phyloP scores from a whole-genome alignment of 805 yeast species.

The Wickerhamomyces queroliae region DNA sequence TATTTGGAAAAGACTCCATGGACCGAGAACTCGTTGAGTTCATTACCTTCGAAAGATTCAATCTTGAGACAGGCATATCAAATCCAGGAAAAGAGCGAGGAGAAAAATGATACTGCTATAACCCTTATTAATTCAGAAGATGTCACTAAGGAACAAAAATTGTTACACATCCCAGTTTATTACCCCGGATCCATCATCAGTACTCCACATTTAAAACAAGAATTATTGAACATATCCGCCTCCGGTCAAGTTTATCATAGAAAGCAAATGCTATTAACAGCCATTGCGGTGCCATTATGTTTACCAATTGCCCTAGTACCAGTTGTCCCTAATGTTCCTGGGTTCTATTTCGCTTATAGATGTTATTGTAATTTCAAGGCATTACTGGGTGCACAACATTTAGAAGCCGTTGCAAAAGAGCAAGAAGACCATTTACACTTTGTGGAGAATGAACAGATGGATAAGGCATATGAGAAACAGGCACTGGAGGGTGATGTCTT shows the following conservation, averaged over 20 bases:
- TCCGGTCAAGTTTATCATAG: conserved; percentile 46
- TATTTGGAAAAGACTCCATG: conserved; percentile 66
- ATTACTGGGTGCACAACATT: conserved; percentile 63
- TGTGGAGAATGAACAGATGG: conserved; percentile 25
- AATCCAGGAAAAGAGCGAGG: conserved; percentile 19
- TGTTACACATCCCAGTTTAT: conserved; percentile 36
- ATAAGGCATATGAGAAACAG: conserved; percentile 19
- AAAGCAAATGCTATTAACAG: conserved; percentile 47
- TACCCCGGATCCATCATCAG: conserved; percentile 39
- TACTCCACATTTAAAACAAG: conserved; percentile 24
- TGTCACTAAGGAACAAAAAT: conserved; percentile 16
- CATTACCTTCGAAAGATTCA: conserved; percentile 66
- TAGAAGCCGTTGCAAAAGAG: conserved; percentile 52
- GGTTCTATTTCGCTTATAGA: conserved; percentile 77
- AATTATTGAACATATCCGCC: conserved; percentile 37
- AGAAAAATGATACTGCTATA: conserved; percentile 10
- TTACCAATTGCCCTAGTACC: conserved; percentile 80
- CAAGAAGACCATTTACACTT: conserved; percentile 32
- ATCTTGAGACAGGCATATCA: conserved; percentile 37
- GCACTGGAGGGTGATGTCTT: conserved; percentile 26
- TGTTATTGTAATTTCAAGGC: conserved; percentile 84
- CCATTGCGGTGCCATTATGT: conserved; percentile 66
- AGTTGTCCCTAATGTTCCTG: conserved; percentile 87
- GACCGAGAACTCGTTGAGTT: conserved; percentile 68
- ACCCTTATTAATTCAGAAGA: conserved; percentile 14